These are phyloP conservation scores for Pythium aphanidermatum DNA, from an alignment of 352 stramenopile genomes.

Conservation along the genomic window DNA sequence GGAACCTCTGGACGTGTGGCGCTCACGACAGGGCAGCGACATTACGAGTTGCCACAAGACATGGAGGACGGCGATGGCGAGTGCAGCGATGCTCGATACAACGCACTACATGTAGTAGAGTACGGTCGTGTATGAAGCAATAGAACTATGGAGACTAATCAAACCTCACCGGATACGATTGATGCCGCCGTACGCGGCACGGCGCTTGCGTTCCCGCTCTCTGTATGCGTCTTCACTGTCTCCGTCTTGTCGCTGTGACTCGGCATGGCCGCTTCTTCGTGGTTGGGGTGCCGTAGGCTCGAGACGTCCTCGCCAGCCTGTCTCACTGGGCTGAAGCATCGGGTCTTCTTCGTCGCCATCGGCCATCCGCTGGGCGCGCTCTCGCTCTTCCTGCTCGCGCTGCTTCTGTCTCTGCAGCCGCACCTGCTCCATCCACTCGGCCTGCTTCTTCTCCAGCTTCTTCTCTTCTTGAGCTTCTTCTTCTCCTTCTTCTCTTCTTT, in stretches of 20 bases:
- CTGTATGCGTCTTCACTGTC: slow-evolving; percentile 17
- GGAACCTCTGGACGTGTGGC: slow-evolving; percentile 33
- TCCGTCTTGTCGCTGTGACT: slow-evolving; percentile 8
- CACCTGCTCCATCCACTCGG: slow-evolving; percentile 21
- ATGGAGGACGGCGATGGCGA: slow-evolving; percentile 36
- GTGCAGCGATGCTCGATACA: no score
- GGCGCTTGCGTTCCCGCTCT: slow-evolving; percentile 20
- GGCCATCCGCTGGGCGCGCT: slow-evolving; percentile 8
- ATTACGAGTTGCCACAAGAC: slow-evolving; percentile 56
- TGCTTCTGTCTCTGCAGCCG: slow-evolving; percentile 20
- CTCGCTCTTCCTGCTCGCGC: slow-evolving; percentile 22
- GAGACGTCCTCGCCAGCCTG: slow-evolving; percentile 56
- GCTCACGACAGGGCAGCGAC: slow-evolving; percentile 54
- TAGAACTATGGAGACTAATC: no score
- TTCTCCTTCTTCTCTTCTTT: slow-evolving; percentile 39
- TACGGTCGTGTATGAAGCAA: slow-evolving; percentile 12
- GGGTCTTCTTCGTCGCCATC: slow-evolving; percentile 7
- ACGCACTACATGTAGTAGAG: slow-evolving; percentile 19
- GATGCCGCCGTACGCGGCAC: slow-evolving; percentile 50
- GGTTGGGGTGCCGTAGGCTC: slow-evolving; percentile 29
- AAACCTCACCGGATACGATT: slow-evolving; percentile 39
- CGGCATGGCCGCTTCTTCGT: slow-evolving; percentile 7
- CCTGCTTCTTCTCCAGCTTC: slow-evolving; percentile 39
- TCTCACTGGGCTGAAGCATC: slow-evolving; percentile 30
- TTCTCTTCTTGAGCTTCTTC: slow-evolving; percentile 31